These are phyloP conservation scores for Arachis hypogaea DNA, from an alignment of 306 rosid genomes.

Conservation along the genomic window DNA sequence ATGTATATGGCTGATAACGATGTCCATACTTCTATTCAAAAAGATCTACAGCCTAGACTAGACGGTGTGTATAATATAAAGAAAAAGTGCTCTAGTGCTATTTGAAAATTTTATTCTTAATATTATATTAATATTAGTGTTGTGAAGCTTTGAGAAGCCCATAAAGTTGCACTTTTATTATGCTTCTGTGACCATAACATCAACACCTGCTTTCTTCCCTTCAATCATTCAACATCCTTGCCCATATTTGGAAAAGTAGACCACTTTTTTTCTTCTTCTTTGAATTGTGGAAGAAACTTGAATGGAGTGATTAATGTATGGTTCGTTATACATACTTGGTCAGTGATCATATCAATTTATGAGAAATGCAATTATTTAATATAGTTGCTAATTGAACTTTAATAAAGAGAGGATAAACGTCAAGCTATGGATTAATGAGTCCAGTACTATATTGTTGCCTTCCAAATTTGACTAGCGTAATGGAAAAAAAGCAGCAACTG, in stretches of 20 bases:
- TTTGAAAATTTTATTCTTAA: slow-evolving; percentile 12
- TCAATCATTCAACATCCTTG: slow-evolving; percentile 42
- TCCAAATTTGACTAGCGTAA: slow-evolving; percentile 1
- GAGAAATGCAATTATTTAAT: too few species aligned
- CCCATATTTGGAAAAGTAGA: slow-evolving; percentile 5
- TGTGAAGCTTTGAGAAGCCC: slow-evolving; percentile 35
- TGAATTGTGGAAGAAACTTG: not conserved
- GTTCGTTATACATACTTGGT: too few species aligned
- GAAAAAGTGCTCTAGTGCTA: slow-evolving; percentile 22
- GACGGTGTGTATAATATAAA: slow-evolving; percentile 4
- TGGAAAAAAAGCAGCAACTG: not conserved
- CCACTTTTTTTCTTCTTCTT: not conserved
- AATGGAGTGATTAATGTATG: not conserved
- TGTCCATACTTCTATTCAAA: slow-evolving; percentile 31
- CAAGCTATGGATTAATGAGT: not conserved
- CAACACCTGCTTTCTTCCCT: slow-evolving; percentile 5
- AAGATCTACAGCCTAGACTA: not conserved
- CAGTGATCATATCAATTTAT: too few species aligned
- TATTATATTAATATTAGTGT: not conserved
- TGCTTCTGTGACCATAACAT: slow-evolving; percentile 2
- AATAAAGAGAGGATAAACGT: not conserved
- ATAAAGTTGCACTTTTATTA: slow-evolving; percentile 38
- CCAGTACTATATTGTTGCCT: not conserved
- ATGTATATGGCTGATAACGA: slow-evolving; percentile 7
- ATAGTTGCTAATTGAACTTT: not conserved